Base-by-base conservation (phyloP, 108 stramenopile species). In the Chaetoceros tenuissimus region DNA sequence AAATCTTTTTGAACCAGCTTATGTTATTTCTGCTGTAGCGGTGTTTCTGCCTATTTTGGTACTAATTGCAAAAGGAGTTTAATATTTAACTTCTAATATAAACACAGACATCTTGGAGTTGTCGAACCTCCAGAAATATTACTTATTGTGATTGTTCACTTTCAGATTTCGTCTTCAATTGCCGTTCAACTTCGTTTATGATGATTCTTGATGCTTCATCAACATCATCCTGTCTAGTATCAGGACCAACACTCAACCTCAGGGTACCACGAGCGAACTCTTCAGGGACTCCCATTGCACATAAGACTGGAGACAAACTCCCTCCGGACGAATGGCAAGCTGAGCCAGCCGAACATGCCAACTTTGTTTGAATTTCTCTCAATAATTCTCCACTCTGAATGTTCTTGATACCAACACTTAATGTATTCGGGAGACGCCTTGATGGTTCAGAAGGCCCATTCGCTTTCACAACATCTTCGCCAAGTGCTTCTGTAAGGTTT, bases 271-370 rank as follows among this genome's bases (percentile, higher is more conserved):
- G 46, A 1, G 90, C 97, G 69, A 69, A 78, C 24, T 82, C 74
- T 23, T 59, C 49, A 1, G 80, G 82, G 0, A 97, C 86, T 51
- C 80, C 59, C 93, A 97, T 96, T 29, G 96, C 96, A 55, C 56
- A 53, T 48, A 98, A 71, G 1, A 99, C 85, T 26, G 81, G 60
- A 13, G 89, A 92, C 8, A 94, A 60, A 16, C 71, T 51, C 7
- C 58, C 59, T 29, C 60, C 59, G 0, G 70, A 55, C 34, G 78
- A 75, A 60, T 96, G 93, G 69, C 96, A 97, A 5, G 96, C 87
- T 19, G 95, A 86, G 5, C 94, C 95, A 1, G 95, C 96, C 45
- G 84, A 84, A 24, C 85, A 88, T 0, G 96, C 95, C 1, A 99
- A 90, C 5, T 48, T 21, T 46, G 82, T 63, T 19, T 78, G 73